Evolutionary conservation across 2,329 filamentous ascomycete species (phyloP).

Genomic region (Fusarium torulosum): DNA sequence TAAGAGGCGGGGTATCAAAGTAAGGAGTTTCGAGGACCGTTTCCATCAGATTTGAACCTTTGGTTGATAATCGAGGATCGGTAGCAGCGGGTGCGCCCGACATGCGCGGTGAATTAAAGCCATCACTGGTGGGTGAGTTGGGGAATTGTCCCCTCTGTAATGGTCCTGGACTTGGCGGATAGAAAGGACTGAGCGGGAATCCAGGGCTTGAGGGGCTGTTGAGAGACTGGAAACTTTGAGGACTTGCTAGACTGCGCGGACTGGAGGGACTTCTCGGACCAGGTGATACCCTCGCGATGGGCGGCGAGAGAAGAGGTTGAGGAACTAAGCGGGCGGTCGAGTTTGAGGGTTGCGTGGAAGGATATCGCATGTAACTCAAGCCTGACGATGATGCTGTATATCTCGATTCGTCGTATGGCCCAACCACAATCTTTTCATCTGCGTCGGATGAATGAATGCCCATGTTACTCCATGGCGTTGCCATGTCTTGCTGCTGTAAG

Average conservation of each 20-base stretch:
- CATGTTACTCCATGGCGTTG: constrained; percentile 37
- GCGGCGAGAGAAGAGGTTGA: constrained; percentile 44
- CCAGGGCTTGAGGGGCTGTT: constrained; percentile 35
- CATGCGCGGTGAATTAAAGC: constrained; percentile 32
- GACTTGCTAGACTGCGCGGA: constrained; percentile 35
- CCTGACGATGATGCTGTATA: constrained; percentile 36
- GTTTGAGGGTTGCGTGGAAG: constrained; percentile 41
- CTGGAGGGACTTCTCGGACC: constrained; percentile 32
- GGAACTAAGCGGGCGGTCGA: constrained; percentile 39
- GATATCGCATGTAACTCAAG: constrained; percentile 37
- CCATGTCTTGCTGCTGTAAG: constrained; percentile 33
- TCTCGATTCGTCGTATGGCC: constrained; percentile 36
- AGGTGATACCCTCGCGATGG: constrained; percentile 31
- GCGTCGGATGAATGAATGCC: constrained; percentile 26
- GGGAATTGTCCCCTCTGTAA: constrained; percentile 39
- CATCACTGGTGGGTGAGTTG: constrained; percentile 34
- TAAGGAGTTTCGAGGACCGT: constrained; percentile 44
- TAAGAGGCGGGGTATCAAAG: constrained; percentile 42
- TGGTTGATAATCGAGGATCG: constrained; percentile 17
- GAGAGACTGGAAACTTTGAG: constrained; percentile 27
- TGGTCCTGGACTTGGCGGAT: constrained; percentile 26
- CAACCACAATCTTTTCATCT: constrained; percentile 30
- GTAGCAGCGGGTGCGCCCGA: constrained; percentile 18
- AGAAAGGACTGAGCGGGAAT: constrained; percentile 41
- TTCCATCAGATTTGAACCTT: constrained; percentile 36